Evolutionary conservation across 257 asterid species (phyloP).

Genomic region (Petrea volubilis): DNA sequence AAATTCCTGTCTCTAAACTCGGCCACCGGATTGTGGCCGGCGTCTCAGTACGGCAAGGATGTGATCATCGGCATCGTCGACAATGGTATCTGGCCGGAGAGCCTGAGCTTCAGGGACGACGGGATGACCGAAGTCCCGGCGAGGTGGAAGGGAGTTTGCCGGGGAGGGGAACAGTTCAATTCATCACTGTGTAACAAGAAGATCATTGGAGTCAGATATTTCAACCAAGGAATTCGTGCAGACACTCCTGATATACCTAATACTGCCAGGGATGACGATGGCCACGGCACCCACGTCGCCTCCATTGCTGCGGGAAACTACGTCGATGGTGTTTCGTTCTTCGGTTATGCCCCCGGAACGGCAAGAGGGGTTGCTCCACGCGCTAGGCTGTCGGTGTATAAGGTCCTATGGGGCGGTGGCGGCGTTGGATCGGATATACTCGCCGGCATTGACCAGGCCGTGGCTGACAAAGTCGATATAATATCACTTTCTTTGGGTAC

Average conservation of each 20-base stretch:
- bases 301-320: constrained; percentile 35
- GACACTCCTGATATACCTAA: neutral
- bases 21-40: constrained; percentile 43
- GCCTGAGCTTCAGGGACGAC: constrained; percentile 38
- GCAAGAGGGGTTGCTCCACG: constrained; percentile 41
- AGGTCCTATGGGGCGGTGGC: constrained; percentile 17
- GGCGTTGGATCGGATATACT: constrained; percentile 24
- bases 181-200: constrained; percentile 41
- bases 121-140: constrained; percentile 37
- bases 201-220: constrained; percentile 37
- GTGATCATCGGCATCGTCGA: constrained; percentile 44
- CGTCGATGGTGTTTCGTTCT: constrained; percentile 19
- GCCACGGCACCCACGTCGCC: constrained; percentile 33
- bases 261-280: constrained; percentile 27
- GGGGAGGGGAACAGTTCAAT: constrained; percentile 30
- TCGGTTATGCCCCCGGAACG: constrained; percentile 26
- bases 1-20: constrained; percentile 32
- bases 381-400: constrained; percentile 31
- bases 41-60: constrained; percentile 38
- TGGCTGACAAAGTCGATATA: constrained; percentile 42
- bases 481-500: constrained; percentile 22
- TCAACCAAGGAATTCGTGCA: constrained; percentile 27
- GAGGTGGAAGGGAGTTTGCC: constrained; percentile 40
- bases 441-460: constrained; percentile 42
- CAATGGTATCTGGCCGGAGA: constrained; percentile 48